Evolutionary conservation across 2,329 filamentous ascomycete species (phyloP), one percentile per base, ranked within the genome.

Genomic region (Fusarium staphyleae): DNA sequence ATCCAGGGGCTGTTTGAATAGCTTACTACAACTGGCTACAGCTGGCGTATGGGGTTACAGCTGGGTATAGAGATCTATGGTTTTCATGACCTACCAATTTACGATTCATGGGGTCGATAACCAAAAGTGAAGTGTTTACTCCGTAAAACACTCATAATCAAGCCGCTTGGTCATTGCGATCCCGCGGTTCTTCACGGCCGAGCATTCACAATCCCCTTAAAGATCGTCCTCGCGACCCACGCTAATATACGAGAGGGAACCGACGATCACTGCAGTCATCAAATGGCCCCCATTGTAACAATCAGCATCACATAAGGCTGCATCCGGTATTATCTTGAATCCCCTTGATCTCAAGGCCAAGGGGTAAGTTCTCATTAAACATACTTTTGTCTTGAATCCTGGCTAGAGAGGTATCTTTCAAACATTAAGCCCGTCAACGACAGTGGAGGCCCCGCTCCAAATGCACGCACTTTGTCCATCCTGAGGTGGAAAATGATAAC

Each of bases 401-500:
- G 55, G 48, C 54, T 65, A 60, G 35, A 61, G 53, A 67, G 62
- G 62, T 61, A 63, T 67, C 62, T 66, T 66, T 61, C 50, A 54
- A 66, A 52, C 58, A 66, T 65, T 55, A 60, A 57, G 52, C 48
- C 52, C 56, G 41, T 58, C 65, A 52, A 58, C 49, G 62, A 52
- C 45, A 63, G 59, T 60, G 52, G 52, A 57, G 53, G 40, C 50
- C 43, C 53, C 28, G 51, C 61, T 64, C 64, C 64, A 50, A 45
- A 56, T 53, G 49, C 51, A 55, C 48, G 51, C 52, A 36, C 30
- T 55, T 50, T 35, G 42, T 55, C 45, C 61, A 63, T 57, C 49
- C 44, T 52, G 46, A 41, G 53, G 55, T 45, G 55, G 32, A 44
- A 54, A 37, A 57, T 50, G 46, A 61, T 48, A 47, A 55, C 56